Percentiles rank a stretch among this genome's conserved stretches.
Evolutionary conservation across 1,284 basidiomycete species (phyloP).

Genomic region (Boletus sp.): DNA sequence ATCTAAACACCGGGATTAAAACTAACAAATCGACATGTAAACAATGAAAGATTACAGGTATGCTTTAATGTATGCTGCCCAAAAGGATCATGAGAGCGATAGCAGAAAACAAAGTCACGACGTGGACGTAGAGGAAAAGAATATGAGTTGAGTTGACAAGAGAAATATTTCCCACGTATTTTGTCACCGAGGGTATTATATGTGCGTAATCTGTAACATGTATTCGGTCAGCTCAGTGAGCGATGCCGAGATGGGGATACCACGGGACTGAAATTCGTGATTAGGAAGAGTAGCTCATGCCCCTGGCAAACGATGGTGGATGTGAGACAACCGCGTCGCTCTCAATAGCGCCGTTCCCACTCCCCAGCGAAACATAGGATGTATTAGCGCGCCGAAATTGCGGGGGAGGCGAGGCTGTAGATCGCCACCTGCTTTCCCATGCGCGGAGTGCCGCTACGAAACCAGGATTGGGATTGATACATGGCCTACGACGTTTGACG

Average conservation of each 20-base stretch:
- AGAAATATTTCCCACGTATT: not conserved
- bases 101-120: not conserved
- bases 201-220: not conserved
- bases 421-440: constrained; percentile 43
- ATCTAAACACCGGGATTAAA: not conserved
- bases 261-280: not conserved
- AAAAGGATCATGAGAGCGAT: constrained; percentile 3
- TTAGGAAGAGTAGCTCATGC: constrained; percentile 24
- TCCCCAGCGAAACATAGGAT: constrained; percentile 18
- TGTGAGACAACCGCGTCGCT: constrained; percentile 1
- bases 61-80: not conserved
- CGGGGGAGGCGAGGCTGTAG: constrained; percentile 13
- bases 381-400: constrained; percentile 31
- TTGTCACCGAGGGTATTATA: constrained; percentile 12
- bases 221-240: not conserved
- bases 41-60: constrained; percentile 6
- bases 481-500: constrained; percentile 57
- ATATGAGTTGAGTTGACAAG: not conserved
- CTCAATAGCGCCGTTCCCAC: constrained; percentile 2
- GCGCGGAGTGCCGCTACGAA: constrained; percentile 50
- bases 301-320: constrained; percentile 19
- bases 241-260: not conserved
- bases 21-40: not conserved
- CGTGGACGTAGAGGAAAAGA: not conserved
- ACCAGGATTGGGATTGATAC: constrained; percentile 67